Conservation (phyloP, 2,329 filamentous ascomycete species). For the Atkinsonella texensis region DNA sequence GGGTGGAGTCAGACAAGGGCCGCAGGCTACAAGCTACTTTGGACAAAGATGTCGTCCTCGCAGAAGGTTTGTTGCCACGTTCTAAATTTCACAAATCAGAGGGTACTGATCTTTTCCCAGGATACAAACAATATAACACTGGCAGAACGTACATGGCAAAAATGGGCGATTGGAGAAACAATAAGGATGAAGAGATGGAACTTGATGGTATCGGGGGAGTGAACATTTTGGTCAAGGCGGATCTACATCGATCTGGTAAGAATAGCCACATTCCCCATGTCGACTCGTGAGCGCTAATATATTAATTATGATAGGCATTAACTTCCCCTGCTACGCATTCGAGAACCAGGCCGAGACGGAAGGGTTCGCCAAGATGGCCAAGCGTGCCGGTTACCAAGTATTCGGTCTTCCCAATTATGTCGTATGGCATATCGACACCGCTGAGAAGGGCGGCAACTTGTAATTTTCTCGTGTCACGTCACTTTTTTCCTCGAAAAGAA, state of each 20-base stretch:
- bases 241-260: constrained; percentile 85
- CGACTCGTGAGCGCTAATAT: constrained; percentile 10
- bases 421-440: constrained; percentile 96
- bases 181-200: constrained; percentile 85
- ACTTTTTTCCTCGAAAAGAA: background rate
- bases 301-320: constrained; percentile 57
- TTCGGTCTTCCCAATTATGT: constrained; percentile 93
- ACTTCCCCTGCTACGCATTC: constrained; percentile 93
- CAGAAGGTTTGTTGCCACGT: constrained; percentile 54
- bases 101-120: constrained; percentile 29
- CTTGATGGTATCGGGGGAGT: constrained; percentile 95
- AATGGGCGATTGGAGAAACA: constrained; percentile 84
- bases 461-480: constrained; percentile 15
- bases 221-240: constrained; percentile 94
- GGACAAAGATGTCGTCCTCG: constrained; percentile 70
- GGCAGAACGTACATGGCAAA: constrained; percentile 79
- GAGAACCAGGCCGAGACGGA: constrained; percentile 99
- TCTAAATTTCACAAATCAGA: background rate
- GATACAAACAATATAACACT: constrained; percentile 88
- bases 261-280: constrained; percentile 13
- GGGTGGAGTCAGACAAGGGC: constrained; percentile 85
- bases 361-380: constrained; percentile 98
- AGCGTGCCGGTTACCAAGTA: constrained; percentile 85
- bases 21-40: constrained; percentile 61
- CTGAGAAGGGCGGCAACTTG: constrained; percentile 80